Evolutionary conservation across 768 basidiomycete species (phyloP).

Genomic region (Leccinum pellstonianum): DNA sequence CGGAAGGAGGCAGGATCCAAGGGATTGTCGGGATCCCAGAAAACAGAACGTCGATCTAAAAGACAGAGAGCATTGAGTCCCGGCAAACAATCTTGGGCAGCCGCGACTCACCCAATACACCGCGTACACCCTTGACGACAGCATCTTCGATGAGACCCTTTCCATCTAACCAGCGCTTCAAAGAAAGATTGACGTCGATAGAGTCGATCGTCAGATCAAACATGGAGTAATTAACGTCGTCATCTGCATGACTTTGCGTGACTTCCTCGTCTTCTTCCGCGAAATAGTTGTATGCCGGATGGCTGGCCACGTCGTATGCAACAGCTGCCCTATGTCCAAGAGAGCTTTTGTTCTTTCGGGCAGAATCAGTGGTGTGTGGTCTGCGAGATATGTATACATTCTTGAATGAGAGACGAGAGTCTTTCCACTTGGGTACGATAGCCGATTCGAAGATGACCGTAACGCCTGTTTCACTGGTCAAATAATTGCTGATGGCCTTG

Average conservation of each 20-base stretch:
- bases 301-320: conserved; percentile 76
- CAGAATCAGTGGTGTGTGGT: conserved; percentile 37
- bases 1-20: conserved; percentile 81
- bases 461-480: conserved; percentile 91
- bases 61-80: neutral
- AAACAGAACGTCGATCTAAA: conserved; percentile 82
- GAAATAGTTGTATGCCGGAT: conserved; percentile 64
- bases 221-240: conserved; percentile 78
- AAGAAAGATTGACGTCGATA: conserved; percentile 90
- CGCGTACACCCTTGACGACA: conserved; percentile 90
- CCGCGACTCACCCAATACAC: conserved; percentile 70
- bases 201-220: conserved; percentile 94
- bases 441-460: conserved; percentile 97
- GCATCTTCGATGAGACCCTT: conserved; percentile 92
- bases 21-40: conserved; percentile 82
- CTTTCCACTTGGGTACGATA: conserved; percentile 97
- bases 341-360: conserved; percentile 19
- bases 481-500: conserved; percentile 83
- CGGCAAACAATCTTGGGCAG: neutral
- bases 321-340: conserved; percentile 55
- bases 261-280: conserved; percentile 59
- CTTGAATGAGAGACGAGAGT: conserved; percentile 93
- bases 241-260: conserved; percentile 36
- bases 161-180: conserved; percentile 92
- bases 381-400: conserved; percentile 93